A percentile compares a stretch with the other conserved stretches of the same genome.
Evolutionary conservation across 1,139 yeast genomes (phyloP).

Genomic region (Yamadazyma membranifaciens): DNA sequence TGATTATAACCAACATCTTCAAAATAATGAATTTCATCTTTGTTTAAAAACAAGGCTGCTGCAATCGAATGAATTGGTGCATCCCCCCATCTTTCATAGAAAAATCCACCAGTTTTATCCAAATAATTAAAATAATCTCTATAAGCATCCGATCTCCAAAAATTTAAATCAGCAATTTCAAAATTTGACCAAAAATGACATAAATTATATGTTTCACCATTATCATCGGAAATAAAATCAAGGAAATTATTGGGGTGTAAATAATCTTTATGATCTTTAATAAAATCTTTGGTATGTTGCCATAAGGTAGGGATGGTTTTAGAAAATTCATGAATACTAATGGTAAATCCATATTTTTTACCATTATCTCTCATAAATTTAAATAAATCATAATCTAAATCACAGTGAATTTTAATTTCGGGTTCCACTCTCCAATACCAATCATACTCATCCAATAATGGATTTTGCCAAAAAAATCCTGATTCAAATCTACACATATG

Average conservation of each 20-base stretch:
- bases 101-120: slow-evolving; percentile 82
- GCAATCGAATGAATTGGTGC: slow-evolving; percentile 91
- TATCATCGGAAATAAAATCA: slow-evolving; percentile 56
- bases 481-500: slow-evolving; percentile 78
- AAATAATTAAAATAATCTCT: slow-evolving; percentile 65
- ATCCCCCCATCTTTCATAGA: slow-evolving; percentile 96
- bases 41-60: slow-evolving; percentile 67
- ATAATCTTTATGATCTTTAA: slow-evolving; percentile 42
- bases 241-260: slow-evolving; percentile 47
- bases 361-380: slow-evolving; percentile 57
- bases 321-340: slow-evolving; percentile 60
- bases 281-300: slow-evolving; percentile 51
- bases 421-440: slow-evolving; percentile 80
- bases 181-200: slow-evolving; percentile 96
- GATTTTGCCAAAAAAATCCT: slow-evolving; percentile 63
- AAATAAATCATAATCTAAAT: slow-evolving; percentile 64
- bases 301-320: slow-evolving; percentile 61
- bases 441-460: slow-evolving; percentile 52
- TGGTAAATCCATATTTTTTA: slow-evolving; percentile 64
- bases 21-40: slow-evolving; percentile 70
- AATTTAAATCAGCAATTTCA: slow-evolving; percentile 76
- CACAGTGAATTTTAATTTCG: slow-evolving; percentile 59
- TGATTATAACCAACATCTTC: slow-evolving; percentile 83
- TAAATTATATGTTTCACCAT: slow-evolving; percentile 65
- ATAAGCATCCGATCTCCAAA: slow-evolving; percentile 72